These are phyloP conservation scores for Betula pendula DNA, from an alignment of 306 rosid genomes.

Conservation along the genomic window DNA sequence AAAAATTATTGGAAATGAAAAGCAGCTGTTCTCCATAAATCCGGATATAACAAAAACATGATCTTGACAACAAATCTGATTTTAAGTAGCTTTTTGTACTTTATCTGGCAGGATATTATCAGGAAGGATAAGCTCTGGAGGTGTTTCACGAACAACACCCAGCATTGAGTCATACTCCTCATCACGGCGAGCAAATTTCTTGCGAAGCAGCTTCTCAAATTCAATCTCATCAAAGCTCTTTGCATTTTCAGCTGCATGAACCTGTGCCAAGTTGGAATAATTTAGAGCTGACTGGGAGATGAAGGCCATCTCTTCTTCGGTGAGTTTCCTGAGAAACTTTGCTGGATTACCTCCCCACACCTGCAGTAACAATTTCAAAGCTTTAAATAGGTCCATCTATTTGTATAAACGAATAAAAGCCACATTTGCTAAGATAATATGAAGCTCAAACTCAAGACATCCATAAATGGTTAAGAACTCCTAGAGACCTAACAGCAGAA, in stretches of 20 bases:
- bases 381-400: not conserved
- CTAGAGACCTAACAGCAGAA: not conserved
- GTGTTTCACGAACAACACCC: conserved; percentile 54
- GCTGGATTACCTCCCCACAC: conserved; percentile 99
- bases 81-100: conserved; percentile 54
- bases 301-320: conserved; percentile 88
- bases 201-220: conserved; percentile 70
- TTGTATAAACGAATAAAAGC: conserved; percentile 10
- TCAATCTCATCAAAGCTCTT: conserved; percentile 69
- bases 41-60: conserved; percentile 30
- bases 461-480: not conserved
- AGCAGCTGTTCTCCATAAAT: conserved; percentile 38
- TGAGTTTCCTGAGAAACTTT: conserved; percentile 86
- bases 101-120: conserved; percentile 52
- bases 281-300: conserved; percentile 82
- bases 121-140: conserved; percentile 55
- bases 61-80: conserved; percentile 23
- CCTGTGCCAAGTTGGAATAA: conserved; percentile 84
- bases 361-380: conserved; percentile 37
- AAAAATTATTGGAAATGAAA: conserved; percentile 59
- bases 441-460: not conserved
- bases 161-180: conserved; percentile 66
- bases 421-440: not conserved
- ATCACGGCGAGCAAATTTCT: conserved; percentile 68
- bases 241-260: conserved; percentile 88